Evolutionary conservation across 768 basidiomycete genomes (phyloP).

Genomic region (Russula vinacea): DNA sequence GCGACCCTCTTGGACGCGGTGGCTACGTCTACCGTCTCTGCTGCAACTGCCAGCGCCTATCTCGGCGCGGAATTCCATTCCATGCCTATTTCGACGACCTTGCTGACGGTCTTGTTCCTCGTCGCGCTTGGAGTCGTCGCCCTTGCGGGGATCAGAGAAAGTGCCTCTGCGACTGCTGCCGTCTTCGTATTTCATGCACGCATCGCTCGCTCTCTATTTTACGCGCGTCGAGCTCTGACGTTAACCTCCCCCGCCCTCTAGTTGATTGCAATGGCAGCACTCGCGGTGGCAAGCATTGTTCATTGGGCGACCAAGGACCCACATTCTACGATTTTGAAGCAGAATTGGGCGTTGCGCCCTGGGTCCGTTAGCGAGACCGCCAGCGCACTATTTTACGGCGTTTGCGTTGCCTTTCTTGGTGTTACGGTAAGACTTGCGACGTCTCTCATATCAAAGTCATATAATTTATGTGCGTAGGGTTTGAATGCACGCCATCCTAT

Average conservation of each 20-base stretch:
- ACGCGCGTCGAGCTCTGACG: neutral
- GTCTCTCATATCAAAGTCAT: neutral
- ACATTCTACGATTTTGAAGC: conserved; percentile 22
- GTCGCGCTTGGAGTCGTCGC: conserved; percentile 23
- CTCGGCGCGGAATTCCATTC: conserved; percentile 24
- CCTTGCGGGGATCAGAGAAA: conserved; percentile 29
- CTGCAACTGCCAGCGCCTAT: conserved; percentile 29
- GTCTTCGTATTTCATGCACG: conserved; percentile 29
- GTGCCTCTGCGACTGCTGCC: conserved; percentile 18
- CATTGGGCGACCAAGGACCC: conserved; percentile 28
- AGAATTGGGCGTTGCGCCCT: conserved; percentile 28
- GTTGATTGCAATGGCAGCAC: conserved; percentile 24
- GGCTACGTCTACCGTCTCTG: conserved; percentile 28
- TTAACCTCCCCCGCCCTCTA: neutral
- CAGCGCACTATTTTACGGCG: conserved; percentile 26
- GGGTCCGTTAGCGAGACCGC: conserved; percentile 18
- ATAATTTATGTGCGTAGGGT: conserved; percentile 14
- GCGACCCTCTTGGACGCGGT: conserved; percentile 28
- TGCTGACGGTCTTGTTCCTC: conserved; percentile 26
- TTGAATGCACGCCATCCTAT: conserved; percentile 31
- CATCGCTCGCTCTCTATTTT: neutral
- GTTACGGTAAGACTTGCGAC: conserved; percentile 22
- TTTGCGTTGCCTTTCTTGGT: conserved; percentile 29
- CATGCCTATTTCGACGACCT: conserved; percentile 21
- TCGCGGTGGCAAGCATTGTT: conserved; percentile 17